Conservation (phyloP, 192 early-diverging fungal genomes). For the Coemansia asiatica region DNA sequence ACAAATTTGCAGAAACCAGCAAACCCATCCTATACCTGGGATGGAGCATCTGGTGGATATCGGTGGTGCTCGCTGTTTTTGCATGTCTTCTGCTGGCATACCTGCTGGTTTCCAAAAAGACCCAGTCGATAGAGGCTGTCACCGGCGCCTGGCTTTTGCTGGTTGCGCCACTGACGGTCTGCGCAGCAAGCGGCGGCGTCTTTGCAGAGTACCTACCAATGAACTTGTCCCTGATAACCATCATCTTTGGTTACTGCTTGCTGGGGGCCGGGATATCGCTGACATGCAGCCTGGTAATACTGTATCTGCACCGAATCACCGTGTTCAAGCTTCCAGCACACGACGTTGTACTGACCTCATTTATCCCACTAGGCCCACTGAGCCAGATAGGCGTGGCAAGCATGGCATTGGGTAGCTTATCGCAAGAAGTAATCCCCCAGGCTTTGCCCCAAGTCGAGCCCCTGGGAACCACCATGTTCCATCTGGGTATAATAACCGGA, state of each 20-base stretch:
- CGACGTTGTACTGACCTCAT: conserved; percentile 48
- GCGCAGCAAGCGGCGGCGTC: conserved; percentile 42
- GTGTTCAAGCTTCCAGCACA: conserved; percentile 47
- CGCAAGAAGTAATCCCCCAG: conserved; percentile 9
- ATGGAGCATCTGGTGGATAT: conserved; percentile 44
- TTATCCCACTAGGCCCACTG: conserved; percentile 56
- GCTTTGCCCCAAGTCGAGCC: conserved; percentile 4
- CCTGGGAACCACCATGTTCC: conserved; percentile 14
- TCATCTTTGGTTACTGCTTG: conserved; percentile 31
- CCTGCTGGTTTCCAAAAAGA: conserved; percentile 35
- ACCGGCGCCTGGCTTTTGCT: conserved; percentile 56
- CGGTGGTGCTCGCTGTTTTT: conserved; percentile 24
- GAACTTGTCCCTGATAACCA: not conserved
- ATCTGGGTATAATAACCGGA: conserved; percentile 18
- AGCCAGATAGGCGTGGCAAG: conserved; percentile 43
- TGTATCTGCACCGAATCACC: conserved; percentile 49
- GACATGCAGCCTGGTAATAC: conserved; percentile 36
- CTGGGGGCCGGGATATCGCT: conserved; percentile 53
- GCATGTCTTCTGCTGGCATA: conserved; percentile 24
- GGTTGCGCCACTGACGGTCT: conserved; percentile 46
- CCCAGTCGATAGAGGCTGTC: conserved; percentile 28
- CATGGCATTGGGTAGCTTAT: conserved; percentile 14
- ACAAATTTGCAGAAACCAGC: not conserved
- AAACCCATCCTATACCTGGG: conserved; percentile 3
- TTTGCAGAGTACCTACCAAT: conserved; percentile 27